These are phyloP conservation scores for Podaxis sp. DNA, from an alignment of 768 basidiomycete genomes.

Conservation along the genomic window DNA sequence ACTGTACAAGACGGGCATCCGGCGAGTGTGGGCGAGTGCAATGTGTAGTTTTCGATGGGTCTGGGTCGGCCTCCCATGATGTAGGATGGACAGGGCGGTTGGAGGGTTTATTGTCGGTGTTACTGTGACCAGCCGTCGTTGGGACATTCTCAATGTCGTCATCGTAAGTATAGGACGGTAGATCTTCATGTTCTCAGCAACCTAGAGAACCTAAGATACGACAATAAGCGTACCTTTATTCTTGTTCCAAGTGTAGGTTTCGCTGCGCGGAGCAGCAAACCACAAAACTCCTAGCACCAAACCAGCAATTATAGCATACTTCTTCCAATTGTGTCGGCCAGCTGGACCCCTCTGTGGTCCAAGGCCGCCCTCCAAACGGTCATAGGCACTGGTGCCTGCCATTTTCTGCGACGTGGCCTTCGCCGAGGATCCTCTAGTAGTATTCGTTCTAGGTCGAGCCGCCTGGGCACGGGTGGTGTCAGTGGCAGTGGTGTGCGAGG, in stretches of 20 bases:
- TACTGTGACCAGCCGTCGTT: conserved; percentile 8
- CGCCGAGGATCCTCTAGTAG: neutral
- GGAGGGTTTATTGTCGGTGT: conserved; percentile 13
- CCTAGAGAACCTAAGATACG: conserved; percentile 18
- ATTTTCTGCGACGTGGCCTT: neutral
- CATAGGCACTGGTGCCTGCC: conserved; percentile 39
- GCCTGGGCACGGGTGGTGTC: conserved; percentile 6
- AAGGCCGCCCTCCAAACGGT: conserved; percentile 61
- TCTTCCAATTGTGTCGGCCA: conserved; percentile 59
- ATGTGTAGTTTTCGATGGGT: conserved; percentile 69
- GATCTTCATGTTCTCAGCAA: conserved; percentile 6
- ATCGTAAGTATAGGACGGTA: conserved; percentile 4
- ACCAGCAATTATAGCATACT: conserved; percentile 58
- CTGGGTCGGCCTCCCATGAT: conserved; percentile 72
- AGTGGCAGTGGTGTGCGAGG: neutral
- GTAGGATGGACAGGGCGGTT: conserved; percentile 35
- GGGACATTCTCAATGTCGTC: conserved; percentile 5
- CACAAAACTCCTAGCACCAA: conserved; percentile 62
- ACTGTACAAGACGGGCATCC: conserved; percentile 70
- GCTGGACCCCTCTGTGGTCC: conserved; percentile 40
- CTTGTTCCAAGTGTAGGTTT: conserved; percentile 18
- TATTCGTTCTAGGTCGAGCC: neutral
- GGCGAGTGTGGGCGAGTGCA: conserved; percentile 60
- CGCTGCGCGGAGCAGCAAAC: conserved; percentile 57
- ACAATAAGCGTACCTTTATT: conserved; percentile 23